Evolutionary conservation across 306 rosid genomes (phyloP), one percentile per base, ranked within the genome.

Genomic region (Cucumis cinereus): DNA sequence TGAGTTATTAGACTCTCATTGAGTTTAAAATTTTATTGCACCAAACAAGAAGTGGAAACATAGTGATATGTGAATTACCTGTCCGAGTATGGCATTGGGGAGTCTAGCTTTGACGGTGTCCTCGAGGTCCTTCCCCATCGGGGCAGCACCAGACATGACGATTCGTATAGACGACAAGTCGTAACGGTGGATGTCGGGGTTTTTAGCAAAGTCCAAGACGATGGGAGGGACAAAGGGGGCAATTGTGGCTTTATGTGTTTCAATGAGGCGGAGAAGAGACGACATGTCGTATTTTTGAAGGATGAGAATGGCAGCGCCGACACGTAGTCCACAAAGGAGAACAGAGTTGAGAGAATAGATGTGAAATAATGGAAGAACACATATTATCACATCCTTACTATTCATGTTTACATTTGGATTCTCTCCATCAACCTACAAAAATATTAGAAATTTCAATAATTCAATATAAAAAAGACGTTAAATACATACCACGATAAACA

Each of bases 341-440:
- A 90, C 96, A 1, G 96, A 93, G 80, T 93, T 93, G 10, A 93
- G 83, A 0, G 96, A 93, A 79, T 88, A 93, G 3, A 90, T 93
- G 58, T 93, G 96, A 23, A 90, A 90, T 20, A 93, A 79, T 0
- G 96, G 98, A 55, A 89, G 81, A 2, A 88, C 88, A 26, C 97
- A 93, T 4, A 90, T 79, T 0, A 93, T 49, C 35, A 83, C 94
- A 57, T 93, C 97, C 3, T 88, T 83, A 0, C n/a, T 45, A 8
- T 76, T 68, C 30, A 72, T 88, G 3, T 88, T 85, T 14, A 93
- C 68, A 72, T 93, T 93, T 0, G 98, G 98, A 23, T 93, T 93
- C 28, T 89, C 93, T 11, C 98, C 97, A 30, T 93, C 98, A 6
- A 93, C 97, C 77, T 74, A 49, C 58, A 3, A 30, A 30, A 30